Evolutionary conservation across 2,329 filamentous ascomycete genomes (phyloP).

Genomic region (Colletotrichum shisoi): DNA sequence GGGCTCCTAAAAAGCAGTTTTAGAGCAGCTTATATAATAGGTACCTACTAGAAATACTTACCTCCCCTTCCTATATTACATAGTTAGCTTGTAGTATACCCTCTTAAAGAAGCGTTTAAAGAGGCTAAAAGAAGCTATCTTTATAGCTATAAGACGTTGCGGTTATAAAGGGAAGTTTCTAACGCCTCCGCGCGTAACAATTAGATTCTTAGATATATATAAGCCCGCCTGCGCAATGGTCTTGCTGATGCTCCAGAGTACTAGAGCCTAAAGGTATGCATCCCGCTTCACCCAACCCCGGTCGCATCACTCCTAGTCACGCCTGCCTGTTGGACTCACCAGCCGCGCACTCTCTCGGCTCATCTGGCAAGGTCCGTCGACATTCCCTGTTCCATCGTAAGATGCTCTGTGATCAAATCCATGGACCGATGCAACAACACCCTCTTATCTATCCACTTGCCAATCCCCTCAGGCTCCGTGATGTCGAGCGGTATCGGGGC

Average conservation of each 20-base stretch:
- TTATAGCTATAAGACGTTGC: no score
- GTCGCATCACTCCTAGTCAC: background rate
- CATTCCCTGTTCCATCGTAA: slow-evolving; percentile 22
- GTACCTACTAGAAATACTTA: no score
- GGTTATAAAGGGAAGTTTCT: no score
- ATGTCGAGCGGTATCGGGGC: slow-evolving; percentile 10
- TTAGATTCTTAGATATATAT: no score
- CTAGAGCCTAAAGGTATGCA: background rate
- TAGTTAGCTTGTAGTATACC: no score
- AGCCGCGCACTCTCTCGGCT: slow-evolving; percentile 17
- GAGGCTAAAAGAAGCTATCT: no score
- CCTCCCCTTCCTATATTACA: no score
- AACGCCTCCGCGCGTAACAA: no score
- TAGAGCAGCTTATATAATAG: no score
- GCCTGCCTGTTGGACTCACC: background rate
- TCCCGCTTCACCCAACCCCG: slow-evolving; percentile 5
- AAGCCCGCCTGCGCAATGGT: background rate
- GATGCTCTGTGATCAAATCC: slow-evolving; percentile 26
- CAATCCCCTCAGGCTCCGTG: background rate
- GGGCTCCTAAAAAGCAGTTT: no score
- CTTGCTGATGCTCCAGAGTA: background rate
- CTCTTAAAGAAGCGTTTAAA: no score
- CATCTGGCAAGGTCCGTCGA: slow-evolving; percentile 21
- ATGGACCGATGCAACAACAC: slow-evolving; percentile 11
- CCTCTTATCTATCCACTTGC: slow-evolving; percentile 1